phyloP scores from a whole-genome alignment of 2,329 filamentous ascomycete species.

The Ampelomyces quisqualis region DNA sequence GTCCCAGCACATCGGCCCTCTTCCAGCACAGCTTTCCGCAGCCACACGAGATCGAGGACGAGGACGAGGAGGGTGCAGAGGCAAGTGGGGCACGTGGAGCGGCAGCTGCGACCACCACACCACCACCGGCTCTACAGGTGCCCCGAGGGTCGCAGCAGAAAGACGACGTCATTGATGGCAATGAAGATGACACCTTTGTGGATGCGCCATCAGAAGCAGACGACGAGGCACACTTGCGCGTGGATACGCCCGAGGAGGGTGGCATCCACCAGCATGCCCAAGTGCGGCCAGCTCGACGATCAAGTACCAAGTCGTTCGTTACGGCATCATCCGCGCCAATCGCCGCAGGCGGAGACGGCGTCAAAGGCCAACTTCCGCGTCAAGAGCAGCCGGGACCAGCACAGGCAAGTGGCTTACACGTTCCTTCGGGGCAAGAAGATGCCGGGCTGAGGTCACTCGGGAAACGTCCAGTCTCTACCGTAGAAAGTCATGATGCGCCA shows the following conservation, averaged over 20 bases:
- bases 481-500: conserved; percentile 29
- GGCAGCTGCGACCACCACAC: conserved; percentile 19
- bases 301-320: conserved; percentile 37
- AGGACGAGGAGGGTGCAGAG: conserved; percentile 24
- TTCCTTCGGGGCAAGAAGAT: conserved; percentile 22
- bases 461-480: conserved; percentile 34
- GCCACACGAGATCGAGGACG: conserved; percentile 40
- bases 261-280: conserved; percentile 12
- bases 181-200: conserved; percentile 27
- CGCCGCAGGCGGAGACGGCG: conserved; percentile 8
- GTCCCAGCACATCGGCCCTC: conserved; percentile 42
- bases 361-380: conserved; percentile 5
- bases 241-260: conserved; percentile 19
- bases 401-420: conserved; percentile 36
- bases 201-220: conserved; percentile 40
- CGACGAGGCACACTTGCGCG: conserved; percentile 20
- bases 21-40: conserved; percentile 48
- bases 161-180: conserved; percentile 19
- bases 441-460: conserved; percentile 19
- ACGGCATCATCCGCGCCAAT: conserved; percentile 31
- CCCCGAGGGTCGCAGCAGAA: conserved; percentile 32
- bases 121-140: conserved; percentile 32
- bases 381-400: conserved; percentile 20
- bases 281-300: conserved; percentile 18
- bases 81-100: conserved; percentile 16